Evolutionary conservation across 345 rosid species (phyloP), one percentile per base, ranked within the genome.

Genomic region (Excoecaria cochinchinensis): DNA sequence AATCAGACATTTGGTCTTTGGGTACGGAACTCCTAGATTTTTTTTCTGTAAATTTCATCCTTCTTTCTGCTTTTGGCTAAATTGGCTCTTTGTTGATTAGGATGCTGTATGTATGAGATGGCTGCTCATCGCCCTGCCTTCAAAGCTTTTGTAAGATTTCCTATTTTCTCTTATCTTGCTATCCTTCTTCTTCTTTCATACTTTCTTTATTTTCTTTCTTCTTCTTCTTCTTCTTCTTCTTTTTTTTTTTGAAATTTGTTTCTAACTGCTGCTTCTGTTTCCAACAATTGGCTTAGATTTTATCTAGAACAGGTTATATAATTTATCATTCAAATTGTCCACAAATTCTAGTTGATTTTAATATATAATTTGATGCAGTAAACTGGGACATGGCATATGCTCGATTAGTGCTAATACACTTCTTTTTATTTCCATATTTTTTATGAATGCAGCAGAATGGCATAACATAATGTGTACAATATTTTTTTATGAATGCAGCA

Each of bases 51-150:
- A 50, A 71, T 25, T 16, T 52, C 74, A 22, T 76, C 3, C 4
- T 21, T 71, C 52, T 12, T 71, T 72, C 48, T 24, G 21, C 70
- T 40, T 60, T 8, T 68, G 69, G 44, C 86, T 78, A 70, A 89
- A 72, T 69, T 42, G 70, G 36, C 72, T 76, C 60, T 8, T 69
- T 82, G 64, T 82, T 86, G 75, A 81, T 74, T 92, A 95, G 99
- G 99, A 22, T 95, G 99, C 86, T 95, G 97, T 66, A 79, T 95
- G 85, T 95, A 95, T 82, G 99, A 95, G 92, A 93, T 95, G 96
- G 97, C 98, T 84, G 99, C 99, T 67, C 86, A 83, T 82, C 98
- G 98, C 48, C 98, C 97, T 70, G 98, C 99, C 74, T 95, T 95
- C 77, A 95, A 95, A 87, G 99, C 99, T 79, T 93, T 95, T 79